phyloP scores from a whole-genome alignment of 78 protist species.

The slime mould (Dictyostelium discoideum) region dicty_2.7 NC_007088.5:3306501-3307000 shows the following conservation, averaged over 20 bases:
- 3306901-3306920: conserved; percentile 85
- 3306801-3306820: too few species aligned
- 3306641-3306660: conserved; percentile 10
- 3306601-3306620: not conserved
- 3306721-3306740: not conserved
- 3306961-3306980: conserved; percentile 78
- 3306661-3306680: not conserved
- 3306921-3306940: conserved; percentile 82
- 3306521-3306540: conserved; percentile 39
- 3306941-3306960: conserved; percentile 76
- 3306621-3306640: not conserved
- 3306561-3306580: not conserved
- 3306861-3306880: too few species aligned
- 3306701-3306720: not conserved
- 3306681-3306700: not conserved
- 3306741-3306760: too few species aligned
- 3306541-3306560: not conserved
- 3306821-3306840: too few species aligned
- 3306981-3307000: conserved; percentile 60
- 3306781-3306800: not conserved
- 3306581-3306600: not conserved
- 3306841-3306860: too few species aligned
- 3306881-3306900: too few species aligned
- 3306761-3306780: too few species aligned
- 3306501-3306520: conserved; percentile 65